phyloP scores from a whole-genome alignment of 2,329 filamentous ascomycete species.

The Diaporthe helianthi region DNA sequence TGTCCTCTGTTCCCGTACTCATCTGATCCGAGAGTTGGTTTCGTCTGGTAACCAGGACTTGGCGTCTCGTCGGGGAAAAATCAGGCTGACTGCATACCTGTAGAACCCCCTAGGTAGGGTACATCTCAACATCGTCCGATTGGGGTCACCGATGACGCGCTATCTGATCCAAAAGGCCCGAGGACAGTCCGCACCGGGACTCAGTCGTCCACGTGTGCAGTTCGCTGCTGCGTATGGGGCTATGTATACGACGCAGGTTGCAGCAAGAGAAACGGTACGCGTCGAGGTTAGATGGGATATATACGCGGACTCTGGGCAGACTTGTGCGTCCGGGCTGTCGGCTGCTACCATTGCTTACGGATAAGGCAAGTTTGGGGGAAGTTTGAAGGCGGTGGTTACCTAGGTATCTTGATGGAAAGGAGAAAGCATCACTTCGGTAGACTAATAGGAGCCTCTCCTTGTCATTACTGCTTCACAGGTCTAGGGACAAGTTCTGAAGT shows the following conservation, averaged over 20 bases:
- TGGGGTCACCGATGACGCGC: slow-evolving; percentile 3
- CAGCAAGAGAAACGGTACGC: background rate
- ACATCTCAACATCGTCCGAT: slow-evolving; percentile 11
- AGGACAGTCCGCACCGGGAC: background rate
- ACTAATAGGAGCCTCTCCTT: background rate
- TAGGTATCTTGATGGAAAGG: too few species aligned
- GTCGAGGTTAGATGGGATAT: background rate
- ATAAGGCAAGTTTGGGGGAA: background rate
- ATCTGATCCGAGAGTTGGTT: slow-evolving; percentile 18
- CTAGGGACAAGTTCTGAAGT: background rate
- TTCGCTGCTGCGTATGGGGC: background rate
- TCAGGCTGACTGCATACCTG: background rate
- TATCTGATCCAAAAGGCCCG: slow-evolving; percentile 16
- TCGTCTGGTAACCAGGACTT: slow-evolving; percentile 14
- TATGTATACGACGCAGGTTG: background rate
- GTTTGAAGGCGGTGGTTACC: background rate
- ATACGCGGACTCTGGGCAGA: background rate
- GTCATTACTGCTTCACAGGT: background rate
- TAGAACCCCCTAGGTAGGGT: too few species aligned
- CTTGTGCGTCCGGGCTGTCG: background rate
- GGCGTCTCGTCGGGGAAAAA: slow-evolving; percentile 12
- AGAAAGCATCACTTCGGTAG: background rate
- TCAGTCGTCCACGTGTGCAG: background rate
- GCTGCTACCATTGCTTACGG: background rate
- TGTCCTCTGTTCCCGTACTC: background rate